Evolutionary conservation across 2,329 filamentous ascomycete genomes (phyloP).

Genomic region (Xylaria polymorpha): DNA sequence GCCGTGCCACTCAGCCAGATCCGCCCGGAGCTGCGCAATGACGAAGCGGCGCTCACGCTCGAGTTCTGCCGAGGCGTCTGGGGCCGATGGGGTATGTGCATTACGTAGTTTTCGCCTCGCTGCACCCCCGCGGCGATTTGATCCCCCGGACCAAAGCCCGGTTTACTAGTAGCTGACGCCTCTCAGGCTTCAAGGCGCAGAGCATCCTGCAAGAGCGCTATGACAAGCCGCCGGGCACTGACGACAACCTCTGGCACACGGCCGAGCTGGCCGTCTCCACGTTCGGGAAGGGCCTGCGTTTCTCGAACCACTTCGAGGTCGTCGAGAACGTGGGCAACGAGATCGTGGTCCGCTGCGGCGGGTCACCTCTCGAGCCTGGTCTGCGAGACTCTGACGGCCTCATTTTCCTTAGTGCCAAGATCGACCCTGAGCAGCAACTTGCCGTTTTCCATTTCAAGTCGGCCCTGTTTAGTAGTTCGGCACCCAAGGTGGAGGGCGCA

Average conservation of each 20-base stretch:
- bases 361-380: conserved; percentile 46
- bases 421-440: conserved; percentile 47
- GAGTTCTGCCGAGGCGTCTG: conserved; percentile 76
- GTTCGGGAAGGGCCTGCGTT: conserved; percentile 46
- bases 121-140: background rate
- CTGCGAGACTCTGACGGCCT: conserved; percentile 49
- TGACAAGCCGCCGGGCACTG: conserved; percentile 48
- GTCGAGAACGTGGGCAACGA: conserved; percentile 47
- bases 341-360: conserved; percentile 50
- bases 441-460: conserved; percentile 50
- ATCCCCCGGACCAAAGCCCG: too few relatives aligned
- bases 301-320: conserved; percentile 52
- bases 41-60: conserved; percentile 67
- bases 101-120: too few relatives aligned
- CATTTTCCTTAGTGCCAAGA: conserved; percentile 48
- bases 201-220: conserved; percentile 49
- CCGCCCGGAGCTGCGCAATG: conserved; percentile 71
- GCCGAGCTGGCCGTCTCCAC: conserved; percentile 47
- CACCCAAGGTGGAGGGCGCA: conserved; percentile 38
- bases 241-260: conserved; percentile 48
- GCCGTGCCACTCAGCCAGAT: conserved; percentile 72
- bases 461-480: conserved; percentile 48
- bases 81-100: conserved; percentile 69
- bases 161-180: conserved; percentile 23
- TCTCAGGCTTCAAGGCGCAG: conserved; percentile 60